These are phyloP conservation scores for Russula earlei DNA, from an alignment of 768 basidiomycete genomes.

Conservation along the genomic window DNA sequence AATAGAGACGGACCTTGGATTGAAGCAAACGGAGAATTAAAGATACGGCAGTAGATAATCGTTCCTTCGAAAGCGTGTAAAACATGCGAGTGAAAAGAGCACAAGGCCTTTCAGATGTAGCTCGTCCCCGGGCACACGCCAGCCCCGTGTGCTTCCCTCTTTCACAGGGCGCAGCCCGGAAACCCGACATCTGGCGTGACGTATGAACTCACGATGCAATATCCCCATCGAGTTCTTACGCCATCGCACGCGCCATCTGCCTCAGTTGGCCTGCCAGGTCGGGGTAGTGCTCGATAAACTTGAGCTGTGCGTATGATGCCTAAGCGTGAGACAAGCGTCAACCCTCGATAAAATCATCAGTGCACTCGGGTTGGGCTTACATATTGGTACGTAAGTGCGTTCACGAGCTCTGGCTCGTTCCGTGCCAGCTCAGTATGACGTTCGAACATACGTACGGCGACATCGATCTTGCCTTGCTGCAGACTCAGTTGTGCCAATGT, in stretches of 20 bases:
- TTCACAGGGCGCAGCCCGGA: too few relatives aligned
- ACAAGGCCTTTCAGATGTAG: background rate
- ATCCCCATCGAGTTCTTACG: slow-evolving; percentile 16
- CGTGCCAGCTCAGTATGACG: slow-evolving; percentile 77
- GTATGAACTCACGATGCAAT: background rate
- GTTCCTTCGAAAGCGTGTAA: background rate
- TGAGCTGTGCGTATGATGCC: slow-evolving; percentile 75
- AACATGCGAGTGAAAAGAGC: background rate
- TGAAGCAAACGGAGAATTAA: slow-evolving; percentile 7
- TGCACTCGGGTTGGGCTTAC: slow-evolving; percentile 32
- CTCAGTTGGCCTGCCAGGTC: slow-evolving; percentile 66
- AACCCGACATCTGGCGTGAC: background rate
- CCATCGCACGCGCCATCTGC: slow-evolving; percentile 36
- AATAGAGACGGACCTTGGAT: background rate
- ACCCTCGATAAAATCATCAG: too few relatives aligned
- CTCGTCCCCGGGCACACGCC: background rate
- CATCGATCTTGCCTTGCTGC: slow-evolving; percentile 82
- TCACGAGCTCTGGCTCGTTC: slow-evolving; percentile 81
- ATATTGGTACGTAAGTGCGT: slow-evolving; percentile 69
- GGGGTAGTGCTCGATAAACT: slow-evolving; percentile 79
- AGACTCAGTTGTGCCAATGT: slow-evolving; percentile 89
- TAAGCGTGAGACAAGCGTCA: slow-evolving; percentile 24
- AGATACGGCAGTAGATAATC: slow-evolving; percentile 6
- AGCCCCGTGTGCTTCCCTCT: too few relatives aligned
- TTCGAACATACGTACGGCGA: slow-evolving; percentile 81